A percentile compares a stretch with the other conserved stretches of the same genome.
phyloP scores from a whole-genome alignment of 2,329 filamentous ascomycete genomes.

The Ramularia endophylla region DNA sequence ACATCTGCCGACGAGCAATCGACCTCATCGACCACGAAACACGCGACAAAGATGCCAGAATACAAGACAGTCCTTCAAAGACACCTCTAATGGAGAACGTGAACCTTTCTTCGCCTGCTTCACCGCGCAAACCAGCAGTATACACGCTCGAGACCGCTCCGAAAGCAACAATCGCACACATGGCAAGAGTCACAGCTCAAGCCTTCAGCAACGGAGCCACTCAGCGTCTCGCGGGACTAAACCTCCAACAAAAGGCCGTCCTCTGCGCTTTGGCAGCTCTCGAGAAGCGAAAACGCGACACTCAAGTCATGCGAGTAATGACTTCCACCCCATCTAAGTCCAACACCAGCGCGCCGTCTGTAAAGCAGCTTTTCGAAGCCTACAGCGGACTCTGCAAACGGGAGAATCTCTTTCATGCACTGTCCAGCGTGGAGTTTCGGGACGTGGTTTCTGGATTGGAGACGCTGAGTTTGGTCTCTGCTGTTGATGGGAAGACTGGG shows the following conservation, averaged over 20 bases:
- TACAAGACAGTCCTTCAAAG: conserved; percentile 56
- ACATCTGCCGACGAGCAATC: conserved; percentile 83
- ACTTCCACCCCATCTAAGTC: conserved; percentile 39
- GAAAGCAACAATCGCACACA: conserved; percentile 79
- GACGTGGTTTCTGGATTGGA: conserved; percentile 89
- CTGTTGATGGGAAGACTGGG: conserved; percentile 64
- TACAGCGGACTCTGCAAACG: conserved; percentile 78
- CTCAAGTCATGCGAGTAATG: conserved; percentile 25
- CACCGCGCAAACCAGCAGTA: conserved; percentile 33
- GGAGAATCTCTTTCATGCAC: conserved; percentile 82
- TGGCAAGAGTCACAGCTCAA: conserved; percentile 84
- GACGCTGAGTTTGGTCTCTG: conserved; percentile 71
- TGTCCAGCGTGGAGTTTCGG: conserved; percentile 87
- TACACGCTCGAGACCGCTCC: conserved; percentile 76
- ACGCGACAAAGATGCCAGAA: conserved; percentile 63
- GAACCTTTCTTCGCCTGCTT: conserved; percentile 61
- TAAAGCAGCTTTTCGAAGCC: conserved; percentile 77
- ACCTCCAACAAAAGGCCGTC: conserved; percentile 93
- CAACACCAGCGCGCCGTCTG: conserved; percentile 58
- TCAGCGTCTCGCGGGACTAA: conserved; percentile 79
- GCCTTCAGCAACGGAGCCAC: conserved; percentile 85
- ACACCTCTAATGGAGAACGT: conserved; percentile 73
- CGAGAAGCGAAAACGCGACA: conserved; percentile 65
- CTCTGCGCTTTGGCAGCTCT: conserved; percentile 81
- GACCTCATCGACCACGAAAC: conserved; percentile 86